Evolutionary conservation across 2,329 filamentous ascomycete species (phyloP).

Genomic region (Fusarium mexicanum): DNA sequence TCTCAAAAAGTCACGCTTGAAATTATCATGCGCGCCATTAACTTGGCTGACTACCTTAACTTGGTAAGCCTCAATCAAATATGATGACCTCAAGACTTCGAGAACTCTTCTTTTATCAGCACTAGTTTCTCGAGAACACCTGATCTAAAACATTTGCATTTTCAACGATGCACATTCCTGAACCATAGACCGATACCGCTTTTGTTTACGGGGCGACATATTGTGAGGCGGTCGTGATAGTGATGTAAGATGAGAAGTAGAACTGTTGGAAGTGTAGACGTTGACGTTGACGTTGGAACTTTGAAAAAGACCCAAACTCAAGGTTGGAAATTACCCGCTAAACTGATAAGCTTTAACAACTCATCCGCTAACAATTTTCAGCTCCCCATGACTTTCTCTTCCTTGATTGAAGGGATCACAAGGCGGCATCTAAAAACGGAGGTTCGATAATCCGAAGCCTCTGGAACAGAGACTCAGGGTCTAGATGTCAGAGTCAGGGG

Average conservation of each 20-base stretch:
- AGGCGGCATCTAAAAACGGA: not conserved
- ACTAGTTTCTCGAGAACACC: not conserved
- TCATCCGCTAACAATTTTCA: not conserved
- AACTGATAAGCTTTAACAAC: not conserved
- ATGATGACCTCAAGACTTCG: not conserved
- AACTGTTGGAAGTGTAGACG: not conserved
- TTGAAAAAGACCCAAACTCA: not conserved
- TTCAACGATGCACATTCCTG: not conserved
- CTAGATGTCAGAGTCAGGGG: constrained; percentile 7
- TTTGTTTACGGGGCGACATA: not conserved
- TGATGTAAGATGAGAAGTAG: not conserved
- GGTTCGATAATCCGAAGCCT: not conserved
- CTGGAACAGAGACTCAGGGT: not conserved
- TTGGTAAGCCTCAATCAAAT: not conserved
- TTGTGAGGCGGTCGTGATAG: not conserved
- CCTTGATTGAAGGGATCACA: not conserved
- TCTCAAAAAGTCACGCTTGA: not conserved
- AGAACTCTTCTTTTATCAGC: not conserved
- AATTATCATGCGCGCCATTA: not conserved
- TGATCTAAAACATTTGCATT: not conserved
- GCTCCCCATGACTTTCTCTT: not conserved
- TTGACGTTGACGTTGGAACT: not conserved
- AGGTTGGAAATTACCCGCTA: not conserved
- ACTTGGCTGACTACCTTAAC: not conserved
- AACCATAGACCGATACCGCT: not conserved